Base-by-base conservation (phyloP, 2,329 filamentous ascomycete species). In the Seiridium unicorne region DNA sequence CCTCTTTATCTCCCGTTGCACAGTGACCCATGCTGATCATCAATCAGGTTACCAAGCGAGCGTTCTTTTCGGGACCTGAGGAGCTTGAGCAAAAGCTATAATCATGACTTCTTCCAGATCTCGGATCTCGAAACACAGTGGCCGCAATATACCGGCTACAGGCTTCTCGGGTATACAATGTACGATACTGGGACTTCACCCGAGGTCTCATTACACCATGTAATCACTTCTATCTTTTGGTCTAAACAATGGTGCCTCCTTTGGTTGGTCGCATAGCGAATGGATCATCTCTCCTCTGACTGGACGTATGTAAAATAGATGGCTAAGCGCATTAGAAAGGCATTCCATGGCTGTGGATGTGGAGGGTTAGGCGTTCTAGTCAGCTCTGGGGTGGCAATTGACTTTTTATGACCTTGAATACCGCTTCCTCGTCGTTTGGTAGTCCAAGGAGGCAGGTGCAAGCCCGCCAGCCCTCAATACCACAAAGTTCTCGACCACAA, bases 251-350 rank as follows among this genome's bases (percentile, higher is more conserved):
- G 59, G 62, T 59, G 61, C 57, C 61, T 55, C 59, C 48, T 62
- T 59, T 53, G 49, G 62, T 66, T 69, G 66, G 67, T 67, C 60
- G 73, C 70, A 74, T 79, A 75, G 74, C 73, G 74, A 53, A 78
- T 75, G 75, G 77, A 80, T 75, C 74, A 80, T 83, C 79, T 81
- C 81, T 81, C 78, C 80, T 81, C 81, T 74, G 72, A 70, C 76
- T 77, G 74, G 76, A 73, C 71, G 73, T 75, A 69, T 83, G 79
- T 82, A 83, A 76, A 81, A 75, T 82, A 82, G 73, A 74, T 71
- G 69, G 74, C 73, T 68, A 74, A 74, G 74, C 76, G 75, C 75
- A 78, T 77, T 80, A 80, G 77, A 80, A 76, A 26, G 72, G 74
- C 67, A 68, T 64, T 65, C 63, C 64, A 60, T 62, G 62, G 69